Base-by-base conservation (phyloP, 78 protist genomes). In the Dictyostelium intermedium region DNA sequence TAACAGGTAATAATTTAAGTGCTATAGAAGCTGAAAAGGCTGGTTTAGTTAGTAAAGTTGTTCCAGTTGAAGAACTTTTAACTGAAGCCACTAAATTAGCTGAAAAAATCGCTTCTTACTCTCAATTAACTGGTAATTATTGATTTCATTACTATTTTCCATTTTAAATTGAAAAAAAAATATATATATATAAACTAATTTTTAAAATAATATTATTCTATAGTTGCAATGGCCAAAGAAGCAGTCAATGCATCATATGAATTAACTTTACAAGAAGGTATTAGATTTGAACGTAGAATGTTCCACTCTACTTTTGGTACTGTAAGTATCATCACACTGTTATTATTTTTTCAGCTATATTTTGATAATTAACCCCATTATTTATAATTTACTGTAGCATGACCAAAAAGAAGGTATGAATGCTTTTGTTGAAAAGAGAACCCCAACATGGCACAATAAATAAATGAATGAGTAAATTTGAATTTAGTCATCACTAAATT, bases 341-440 rank as follows among this genome's bases (percentile, higher is more conserved):
- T 35, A 72, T 3, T 72, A 72, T 32, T 77, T n/a, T 23, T 77
- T 77, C 20, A 7, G 4, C 18, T 23, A 39, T 32, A 76, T 76
- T 3, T 13, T 69, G 45, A 70, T 70, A 8, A 16, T 18, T 72
- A 30, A 39, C 60, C 10, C 39, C 18, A 32, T 23, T 41, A 32
- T 23, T 41, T 37, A 37, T 77, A 32, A 6, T 41, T 39, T 30
- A n/a, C 0, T 77, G 32, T 50, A 96, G 97, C 83, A 82, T 3
- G 99, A 98, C 43, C 98, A 98, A 85, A 97, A 93, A 95, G 99
- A 98, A 82, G 99, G 99, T 84, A 98, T 98, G 99, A 43, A 32
- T 43, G 98, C 99, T 6, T 98, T 98, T 76, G 96, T 82, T 47
- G 99, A 97, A 86, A 97, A 97, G 93, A 87, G 98, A 47, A 53